These are phyloP conservation scores for Diversispora epigaea DNA, from an alignment of 192 early-diverging fungal species.

Conservation along the genomic window DNA sequence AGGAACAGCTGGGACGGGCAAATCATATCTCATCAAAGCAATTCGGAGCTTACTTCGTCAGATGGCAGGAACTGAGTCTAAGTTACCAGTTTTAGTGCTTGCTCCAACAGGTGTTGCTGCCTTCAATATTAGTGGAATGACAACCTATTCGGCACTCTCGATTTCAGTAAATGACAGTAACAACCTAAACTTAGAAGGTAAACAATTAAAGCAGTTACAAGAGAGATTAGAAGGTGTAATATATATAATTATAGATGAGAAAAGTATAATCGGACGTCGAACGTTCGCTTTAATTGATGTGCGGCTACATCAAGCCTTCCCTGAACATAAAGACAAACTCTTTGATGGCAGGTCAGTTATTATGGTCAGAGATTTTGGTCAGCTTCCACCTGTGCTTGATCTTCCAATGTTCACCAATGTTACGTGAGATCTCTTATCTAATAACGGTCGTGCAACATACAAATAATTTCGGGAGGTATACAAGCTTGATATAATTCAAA, in stretches of 20 bases:
- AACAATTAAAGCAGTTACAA: neutral
- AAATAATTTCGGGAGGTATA: no score
- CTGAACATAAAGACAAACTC: neutral
- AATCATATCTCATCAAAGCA: neutral
- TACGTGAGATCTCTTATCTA: no score
- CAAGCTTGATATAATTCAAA: no score
- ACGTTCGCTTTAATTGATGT: no score
- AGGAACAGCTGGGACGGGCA: neutral
- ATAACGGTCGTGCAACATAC: no score
- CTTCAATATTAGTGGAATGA: neutral
- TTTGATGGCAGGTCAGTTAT: neutral
- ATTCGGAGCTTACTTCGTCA: neutral
- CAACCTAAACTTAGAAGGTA: neutral
- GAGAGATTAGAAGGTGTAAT: neutral
- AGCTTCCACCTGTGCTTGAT: neutral
- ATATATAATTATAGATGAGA: neutral
- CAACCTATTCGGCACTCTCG: neutral
- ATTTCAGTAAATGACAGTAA: neutral
- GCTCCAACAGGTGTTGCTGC: no score
- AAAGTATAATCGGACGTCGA: neutral
- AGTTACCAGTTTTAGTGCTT: neutral
- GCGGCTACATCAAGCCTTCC: neutral
- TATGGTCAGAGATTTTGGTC: slow-evolving; percentile 8
- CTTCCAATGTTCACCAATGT: neutral
- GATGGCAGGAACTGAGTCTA: no score